These are phyloP conservation scores for Paramecium tetraurelia DNA, from an alignment of 73 alveolate species.

Conservation along the genomic window DNA sequence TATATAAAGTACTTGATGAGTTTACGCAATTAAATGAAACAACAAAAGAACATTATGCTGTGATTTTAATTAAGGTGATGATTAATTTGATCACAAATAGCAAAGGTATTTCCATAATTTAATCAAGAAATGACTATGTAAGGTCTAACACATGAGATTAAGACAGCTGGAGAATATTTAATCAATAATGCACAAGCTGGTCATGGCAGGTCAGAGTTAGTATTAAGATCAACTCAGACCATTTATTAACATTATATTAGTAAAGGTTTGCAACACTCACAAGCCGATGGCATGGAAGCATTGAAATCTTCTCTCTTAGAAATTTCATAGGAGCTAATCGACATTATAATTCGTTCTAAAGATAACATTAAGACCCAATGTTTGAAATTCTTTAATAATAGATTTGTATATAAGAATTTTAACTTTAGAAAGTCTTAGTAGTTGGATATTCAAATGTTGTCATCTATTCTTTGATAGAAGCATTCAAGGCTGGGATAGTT, in stretches of 20 bases:
- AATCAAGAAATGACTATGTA: conserved; percentile 57
- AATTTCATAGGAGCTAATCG: conserved; percentile 58
- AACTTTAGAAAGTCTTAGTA: conserved; percentile 71
- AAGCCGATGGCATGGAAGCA: conserved; percentile 61
- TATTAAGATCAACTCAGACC: conserved; percentile 65
- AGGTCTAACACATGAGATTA: conserved; percentile 65
- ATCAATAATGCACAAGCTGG: not conserved
- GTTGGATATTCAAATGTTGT: conserved; percentile 91
- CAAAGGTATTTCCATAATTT: not conserved
- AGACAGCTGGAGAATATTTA: conserved; percentile 51
- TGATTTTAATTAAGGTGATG: conserved; percentile 40
- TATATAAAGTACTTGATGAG: not conserved
- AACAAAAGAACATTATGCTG: conserved; percentile 38
- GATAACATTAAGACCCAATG: conserved; percentile 40
- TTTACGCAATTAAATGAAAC: not conserved
- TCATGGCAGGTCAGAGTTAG: conserved; percentile 51
- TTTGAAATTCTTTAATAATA: conserved; percentile 60
- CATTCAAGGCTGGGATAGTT: conserved; percentile 79
- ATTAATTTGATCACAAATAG: conserved; percentile 48
- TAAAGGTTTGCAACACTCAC: conserved; percentile 60
- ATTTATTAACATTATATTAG: conserved; percentile 68
- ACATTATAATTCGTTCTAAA: conserved; percentile 36
- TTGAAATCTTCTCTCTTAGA: conserved; percentile 57
- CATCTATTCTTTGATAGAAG: conserved; percentile 69
- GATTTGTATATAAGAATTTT: not conserved